Base-by-base conservation (phyloP, 768 basidiomycete species). In the Russula vinacea region DNA sequence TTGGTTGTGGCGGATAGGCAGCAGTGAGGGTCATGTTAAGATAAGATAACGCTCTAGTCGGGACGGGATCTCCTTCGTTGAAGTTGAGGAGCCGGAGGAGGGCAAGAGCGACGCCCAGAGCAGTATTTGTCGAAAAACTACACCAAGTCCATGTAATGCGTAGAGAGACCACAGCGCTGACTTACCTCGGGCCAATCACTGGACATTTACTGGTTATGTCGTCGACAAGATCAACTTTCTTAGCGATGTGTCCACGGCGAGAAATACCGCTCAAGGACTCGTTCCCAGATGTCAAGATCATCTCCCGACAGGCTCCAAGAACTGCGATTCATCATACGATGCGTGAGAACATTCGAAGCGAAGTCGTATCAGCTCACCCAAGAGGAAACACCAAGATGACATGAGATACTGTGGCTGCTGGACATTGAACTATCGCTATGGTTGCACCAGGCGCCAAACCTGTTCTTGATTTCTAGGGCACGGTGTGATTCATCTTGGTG, bases 281-380 rank as follows among this genome's bases (percentile, higher is more conserved):
- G 54, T 37, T 61, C 64, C 64, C 64, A 65, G 24, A 65, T 39
- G 29, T 56, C 64, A 13, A 65, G 55, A 39, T 65, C 64, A 14
- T 57, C 60, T 14, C 16, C 50, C 9, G 64, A 65, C 64, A 65
- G 61, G 40, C 4, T 39, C 64, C 64, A 65, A 4, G 64, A 61
- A 37, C 64, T 65, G 26, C 9, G 39, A n/a, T 10, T 16, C 32
- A 10, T 37, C 16, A 56, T 19, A 3, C 39, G 1, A 10, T 51
- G 6, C 2, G 39, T 56, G 39, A 56, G 59, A 32, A 37, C 19
- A n/a, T 22, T 17, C 39, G 10, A 35, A 29, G 6, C 3, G 13
- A 45, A 16, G 22, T 29, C 29, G 3, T 29, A 51, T 39, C 1
- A 16, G 42, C 64, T 61, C 49, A 61, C 64, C 59, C 11, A 10